Evolutionary conservation across 2,329 filamentous ascomycete species (phyloP).

Genomic region (Aspergillus vadensis): DNA sequence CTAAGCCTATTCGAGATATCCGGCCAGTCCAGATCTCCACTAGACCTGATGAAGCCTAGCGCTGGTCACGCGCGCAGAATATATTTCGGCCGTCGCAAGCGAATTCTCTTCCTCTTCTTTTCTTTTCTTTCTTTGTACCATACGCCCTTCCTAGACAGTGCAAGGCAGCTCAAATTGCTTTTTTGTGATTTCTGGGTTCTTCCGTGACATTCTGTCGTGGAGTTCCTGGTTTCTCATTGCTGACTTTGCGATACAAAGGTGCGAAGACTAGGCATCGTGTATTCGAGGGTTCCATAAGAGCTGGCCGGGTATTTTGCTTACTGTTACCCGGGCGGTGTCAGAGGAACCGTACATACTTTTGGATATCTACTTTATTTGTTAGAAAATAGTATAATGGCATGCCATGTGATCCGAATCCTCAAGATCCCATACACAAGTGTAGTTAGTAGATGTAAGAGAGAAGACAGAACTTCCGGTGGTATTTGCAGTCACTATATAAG

Average conservation of each 20-base stretch:
- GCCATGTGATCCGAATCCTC: not conserved
- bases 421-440: too few species aligned
- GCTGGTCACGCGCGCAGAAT: slow-evolving; percentile 5
- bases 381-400: slow-evolving; percentile 14
- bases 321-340: slow-evolving; percentile 80
- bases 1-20: not conserved
- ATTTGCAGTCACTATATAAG: slow-evolving; percentile 29
- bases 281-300: slow-evolving; percentile 67
- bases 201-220: slow-evolving; percentile 70
- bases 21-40: slow-evolving; percentile 1
- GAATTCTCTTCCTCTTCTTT: slow-evolving; percentile 27
- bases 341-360: slow-evolving; percentile 69
- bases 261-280: slow-evolving; percentile 56
- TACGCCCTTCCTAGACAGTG: slow-evolving; percentile 85
- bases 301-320: slow-evolving; percentile 66
- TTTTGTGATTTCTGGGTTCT: slow-evolving; percentile 48
- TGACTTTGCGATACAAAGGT: slow-evolving; percentile 65
- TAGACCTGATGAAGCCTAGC: slow-evolving; percentile 31
- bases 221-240: slow-evolving; percentile 61
- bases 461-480: slow-evolving; percentile 20
- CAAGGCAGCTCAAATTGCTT: slow-evolving; percentile 63
- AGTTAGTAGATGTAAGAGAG: not conserved
- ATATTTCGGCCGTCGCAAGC: slow-evolving; percentile 23
- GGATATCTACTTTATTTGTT: slow-evolving; percentile 17
- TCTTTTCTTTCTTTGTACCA: slow-evolving; percentile 52